These are phyloP conservation scores for Rhodosporidiobolus sp. DNA, from an alignment of 768 basidiomycete species.

Conservation along the genomic window DNA sequence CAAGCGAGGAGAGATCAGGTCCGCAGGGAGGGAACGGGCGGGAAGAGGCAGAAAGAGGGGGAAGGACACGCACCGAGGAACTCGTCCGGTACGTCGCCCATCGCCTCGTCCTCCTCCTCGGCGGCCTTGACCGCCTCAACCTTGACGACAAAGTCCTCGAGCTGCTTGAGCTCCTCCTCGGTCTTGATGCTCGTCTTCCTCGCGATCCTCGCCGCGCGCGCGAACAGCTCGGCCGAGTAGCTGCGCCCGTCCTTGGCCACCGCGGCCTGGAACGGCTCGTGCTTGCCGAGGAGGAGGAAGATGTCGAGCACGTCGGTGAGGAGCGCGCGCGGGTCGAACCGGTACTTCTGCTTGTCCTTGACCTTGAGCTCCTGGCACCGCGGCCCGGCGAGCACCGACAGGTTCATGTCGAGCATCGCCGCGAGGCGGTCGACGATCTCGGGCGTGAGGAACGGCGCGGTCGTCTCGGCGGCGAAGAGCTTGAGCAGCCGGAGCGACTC, in stretches of 20 bases:
- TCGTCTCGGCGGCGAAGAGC: slow-evolving; percentile 86
- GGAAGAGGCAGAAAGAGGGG: background rate
- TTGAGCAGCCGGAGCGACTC: slow-evolving; percentile 88
- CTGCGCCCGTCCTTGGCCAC: slow-evolving; percentile 93
- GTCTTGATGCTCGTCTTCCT: slow-evolving; percentile 65
- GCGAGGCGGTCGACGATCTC: slow-evolving; percentile 94
- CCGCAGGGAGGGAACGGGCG: slow-evolving; percentile 15
- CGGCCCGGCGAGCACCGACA: slow-evolving; percentile 83
- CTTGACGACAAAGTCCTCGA: slow-evolving; percentile 67
- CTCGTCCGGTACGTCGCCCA: slow-evolving; percentile 92
- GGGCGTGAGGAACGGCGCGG: slow-evolving; percentile 87
- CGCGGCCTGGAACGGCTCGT: slow-evolving; percentile 72
- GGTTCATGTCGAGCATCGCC: slow-evolving; percentile 93
- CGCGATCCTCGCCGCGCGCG: slow-evolving; percentile 68
- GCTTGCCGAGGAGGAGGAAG: slow-evolving; percentile 79
- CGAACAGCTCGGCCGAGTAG: slow-evolving; percentile 79
- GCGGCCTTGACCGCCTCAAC: slow-evolving; percentile 78
- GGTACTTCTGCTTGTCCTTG: slow-evolving; percentile 78
- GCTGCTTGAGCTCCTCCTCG: slow-evolving; percentile 67
- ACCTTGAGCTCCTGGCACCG: slow-evolving; percentile 81
- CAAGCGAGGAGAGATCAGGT: background rate
- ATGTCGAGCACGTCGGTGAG: slow-evolving; percentile 84
- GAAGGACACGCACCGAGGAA: slow-evolving; percentile 66
- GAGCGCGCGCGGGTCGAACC: slow-evolving; percentile 77
- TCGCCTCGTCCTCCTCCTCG: slow-evolving; percentile 75